Conservation (phyloP, 2,329 filamentous ascomycete species). For the Botrytis paeoniae region DNA sequence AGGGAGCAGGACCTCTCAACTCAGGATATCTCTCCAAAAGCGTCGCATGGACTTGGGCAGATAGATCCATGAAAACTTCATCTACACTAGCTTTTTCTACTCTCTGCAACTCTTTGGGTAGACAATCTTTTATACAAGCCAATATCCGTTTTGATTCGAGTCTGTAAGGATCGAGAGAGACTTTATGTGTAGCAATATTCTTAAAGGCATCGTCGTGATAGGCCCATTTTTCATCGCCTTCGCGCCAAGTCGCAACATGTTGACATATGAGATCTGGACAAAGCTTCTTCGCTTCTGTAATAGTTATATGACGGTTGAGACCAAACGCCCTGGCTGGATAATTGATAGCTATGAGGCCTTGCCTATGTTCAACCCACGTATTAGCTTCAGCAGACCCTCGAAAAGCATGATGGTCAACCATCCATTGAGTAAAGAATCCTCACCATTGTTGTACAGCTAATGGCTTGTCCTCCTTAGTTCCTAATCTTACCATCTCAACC, state of each 20-base stretch:
- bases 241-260: conserved; percentile 93
- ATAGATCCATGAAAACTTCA: conserved; percentile 92
- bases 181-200: conserved; percentile 85
- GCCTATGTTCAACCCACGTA: conserved; percentile 48
- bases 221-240: conserved; percentile 87
- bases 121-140: conserved; percentile 67
- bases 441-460: conserved; percentile 93
- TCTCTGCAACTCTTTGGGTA: conserved; percentile 64
- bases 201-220: conserved; percentile 79
- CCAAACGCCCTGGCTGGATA: conserved; percentile 83
- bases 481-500: conserved; percentile 88
- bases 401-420: background rate
- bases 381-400: conserved; percentile 8
- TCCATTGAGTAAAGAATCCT: background rate
- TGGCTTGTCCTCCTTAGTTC: conserved; percentile 69
- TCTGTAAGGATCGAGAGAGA: conserved; percentile 89
- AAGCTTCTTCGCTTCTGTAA: conserved; percentile 77
- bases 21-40: conserved; percentile 76
- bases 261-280: conserved; percentile 83
- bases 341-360: conserved; percentile 93
- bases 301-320: conserved; percentile 74
- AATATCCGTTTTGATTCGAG: conserved; percentile 81
- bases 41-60: conserved; percentile 73
- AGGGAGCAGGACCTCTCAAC: conserved; percentile 63
- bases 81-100: conserved; percentile 95